These are phyloP conservation scores for Pleurotus platypus DNA, from an alignment of 768 basidiomycete genomes.

Conservation along the genomic window DNA sequence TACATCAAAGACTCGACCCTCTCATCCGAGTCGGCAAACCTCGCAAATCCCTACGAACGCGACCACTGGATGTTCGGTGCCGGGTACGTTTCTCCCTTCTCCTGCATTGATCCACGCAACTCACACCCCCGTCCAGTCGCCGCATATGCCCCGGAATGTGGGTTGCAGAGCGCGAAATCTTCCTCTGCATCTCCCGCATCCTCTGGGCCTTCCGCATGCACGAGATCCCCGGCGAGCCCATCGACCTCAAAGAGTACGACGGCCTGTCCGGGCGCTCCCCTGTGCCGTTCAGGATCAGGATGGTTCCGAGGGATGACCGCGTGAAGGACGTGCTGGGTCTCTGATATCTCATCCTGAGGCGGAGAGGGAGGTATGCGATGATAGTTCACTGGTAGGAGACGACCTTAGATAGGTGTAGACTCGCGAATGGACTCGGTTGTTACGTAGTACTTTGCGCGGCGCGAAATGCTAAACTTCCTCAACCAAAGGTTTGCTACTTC, in stretches of 20 bases:
- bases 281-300: slow-evolving; percentile 31
- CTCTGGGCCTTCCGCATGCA: slow-evolving; percentile 45
- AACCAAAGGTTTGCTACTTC: no score
- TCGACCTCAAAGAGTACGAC: slow-evolving; percentile 43
- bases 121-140: slow-evolving; percentile 13
- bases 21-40: slow-evolving; percentile 41
- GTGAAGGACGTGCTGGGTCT: slow-evolving; percentile 11
- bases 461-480: no score
- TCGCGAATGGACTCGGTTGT: no score
- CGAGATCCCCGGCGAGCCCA: slow-evolving; percentile 36
- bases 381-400: no score
- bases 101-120: not conserved
- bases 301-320: slow-evolving; percentile 11
- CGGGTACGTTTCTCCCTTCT: slow-evolving; percentile 29
- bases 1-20: slow-evolving; percentile 34
- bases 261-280: slow-evolving; percentile 43
- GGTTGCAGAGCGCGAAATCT: slow-evolving; percentile 44
- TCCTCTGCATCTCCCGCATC: slow-evolving; percentile 40
- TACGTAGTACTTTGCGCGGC: no score
- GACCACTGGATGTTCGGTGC: slow-evolving; percentile 52
- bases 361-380: no score
- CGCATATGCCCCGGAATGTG: slow-evolving; percentile 42
- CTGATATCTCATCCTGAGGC: not conserved
- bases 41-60: slow-evolving; percentile 36
- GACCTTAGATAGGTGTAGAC: no score